Base-by-base conservation (phyloP, 306 rosid species). In the Vigna trinervia region DNA sequence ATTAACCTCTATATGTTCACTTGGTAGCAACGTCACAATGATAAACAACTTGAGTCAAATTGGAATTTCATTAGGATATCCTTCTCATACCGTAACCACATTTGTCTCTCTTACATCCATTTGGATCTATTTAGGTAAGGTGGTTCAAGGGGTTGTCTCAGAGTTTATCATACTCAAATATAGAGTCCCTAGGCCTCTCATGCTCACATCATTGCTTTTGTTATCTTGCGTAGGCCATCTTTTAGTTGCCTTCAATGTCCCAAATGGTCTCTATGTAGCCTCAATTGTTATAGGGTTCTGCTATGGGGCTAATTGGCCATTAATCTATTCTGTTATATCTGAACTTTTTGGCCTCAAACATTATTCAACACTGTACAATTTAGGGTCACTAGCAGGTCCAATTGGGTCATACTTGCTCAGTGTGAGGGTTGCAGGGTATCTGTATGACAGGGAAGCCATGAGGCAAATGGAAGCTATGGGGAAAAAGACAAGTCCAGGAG, bases 231-330 rank as follows among this genome's bases (percentile, higher is more conserved):
- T 75, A 4, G 87, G 89, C 5, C 83, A 89, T 61, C 85, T 89
- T 34, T 38, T 89, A 5, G 79, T 89, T 23, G 91, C 91, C 4
- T 87, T 87, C 26, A 47, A 80, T 52, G 86, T 87, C 9, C 41
- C 88, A 0, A 84, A 80, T 15, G 88, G 88, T 5, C 89, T 89
- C 26, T 89, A 89, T 38, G 53, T 69, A 14, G 93, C 93, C 10
- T 93, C 97, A 0, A 4, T 89, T 3, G 78, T 91, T 4, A 86
- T 88, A 39, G 98, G 98, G 10, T 88, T 89, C 26, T 84, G 90
- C 64, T 93, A 87, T 51, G 98, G 97, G 0, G 98, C 98, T 2
- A 90, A 83, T 1, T 91, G 92, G 95, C 97, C 92, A 7, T 4
- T 91, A 22, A 86, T 93, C 8, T 85, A 83, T 47, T 83, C 96